Percentiles rank a stretch among this genome's conserved stretches.
Evolutionary conservation across 2,329 filamentous ascomycete genomes (phyloP).

Genomic region (Metarhizium guizhouense): DNA sequence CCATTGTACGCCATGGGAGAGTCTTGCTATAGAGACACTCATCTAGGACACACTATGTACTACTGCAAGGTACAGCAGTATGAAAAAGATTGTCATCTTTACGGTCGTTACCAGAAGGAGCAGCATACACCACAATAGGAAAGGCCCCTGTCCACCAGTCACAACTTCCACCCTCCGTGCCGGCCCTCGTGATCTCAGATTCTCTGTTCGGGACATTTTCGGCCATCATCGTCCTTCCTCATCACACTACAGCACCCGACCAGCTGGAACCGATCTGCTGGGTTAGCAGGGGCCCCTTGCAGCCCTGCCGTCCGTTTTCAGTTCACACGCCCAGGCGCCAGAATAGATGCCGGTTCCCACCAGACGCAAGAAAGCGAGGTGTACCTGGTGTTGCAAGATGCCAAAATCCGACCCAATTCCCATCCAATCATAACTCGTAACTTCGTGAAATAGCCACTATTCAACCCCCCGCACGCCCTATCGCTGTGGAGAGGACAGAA

Average conservation of each 20-base stretch:
- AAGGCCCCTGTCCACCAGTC: neutral
- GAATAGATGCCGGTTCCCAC: conserved; percentile 14
- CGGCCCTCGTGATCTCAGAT: neutral
- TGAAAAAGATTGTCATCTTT: neutral
- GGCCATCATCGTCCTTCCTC: neutral
- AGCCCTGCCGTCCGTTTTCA: conserved; percentile 9
- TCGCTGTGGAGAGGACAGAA: conserved; percentile 17
- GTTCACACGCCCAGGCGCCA: conserved; percentile 5
- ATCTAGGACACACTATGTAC: neutral
- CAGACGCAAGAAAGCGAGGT: conserved; percentile 26
- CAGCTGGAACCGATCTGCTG: neutral
- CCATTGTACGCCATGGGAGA: neutral
- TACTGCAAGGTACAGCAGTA: neutral
- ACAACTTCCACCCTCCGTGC: neutral
- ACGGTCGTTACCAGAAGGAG: neutral
- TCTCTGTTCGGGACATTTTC: neutral
- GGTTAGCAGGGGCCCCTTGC: conserved; percentile 11
- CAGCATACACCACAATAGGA: neutral
- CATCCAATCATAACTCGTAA: conserved; percentile 48
- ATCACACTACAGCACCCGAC: neutral
- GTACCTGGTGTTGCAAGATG: conserved; percentile 19
- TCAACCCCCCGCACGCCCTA: conserved; percentile 17
- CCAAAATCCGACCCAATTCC: conserved; percentile 17
- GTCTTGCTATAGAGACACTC: conserved; percentile 5
- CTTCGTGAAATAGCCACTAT: conserved; percentile 33